Conservation (phyloP, 345 rosid genomes). For the Eutrema yunnanense region DNA sequence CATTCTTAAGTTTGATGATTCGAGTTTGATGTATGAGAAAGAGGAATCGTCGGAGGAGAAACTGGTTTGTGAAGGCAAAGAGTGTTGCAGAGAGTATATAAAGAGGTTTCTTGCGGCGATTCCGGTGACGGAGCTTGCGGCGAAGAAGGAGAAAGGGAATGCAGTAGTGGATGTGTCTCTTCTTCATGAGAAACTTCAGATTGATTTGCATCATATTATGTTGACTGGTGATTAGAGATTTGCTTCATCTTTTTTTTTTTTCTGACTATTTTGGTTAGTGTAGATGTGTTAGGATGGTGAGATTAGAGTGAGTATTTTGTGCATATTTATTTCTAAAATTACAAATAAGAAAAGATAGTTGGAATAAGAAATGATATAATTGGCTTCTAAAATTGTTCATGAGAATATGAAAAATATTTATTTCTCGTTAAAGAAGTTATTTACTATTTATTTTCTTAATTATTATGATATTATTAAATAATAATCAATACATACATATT, state of each 20-base stretch:
- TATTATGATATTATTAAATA: too few species aligned
- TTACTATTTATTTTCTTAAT: too few species aligned
- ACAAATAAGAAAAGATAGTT: too few species aligned
- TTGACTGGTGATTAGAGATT: neutral
- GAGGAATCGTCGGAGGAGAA: constrained; percentile 20
- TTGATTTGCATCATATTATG: constrained; percentile 47
- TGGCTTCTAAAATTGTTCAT: too few species aligned
- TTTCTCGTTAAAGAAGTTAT: too few species aligned
- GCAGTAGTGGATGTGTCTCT: constrained; percentile 27
- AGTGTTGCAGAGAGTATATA: constrained; percentile 56
- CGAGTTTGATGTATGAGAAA: constrained; percentile 33
- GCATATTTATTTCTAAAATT: too few species aligned
- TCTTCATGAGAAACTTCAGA: constrained; percentile 50
- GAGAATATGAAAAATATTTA: too few species aligned
- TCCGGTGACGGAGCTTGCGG: constrained; percentile 45
- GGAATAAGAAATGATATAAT: too few species aligned
- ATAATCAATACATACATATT: too few species aligned
- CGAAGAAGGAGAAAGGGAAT: constrained; percentile 39
- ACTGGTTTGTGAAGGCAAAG: constrained; percentile 44
- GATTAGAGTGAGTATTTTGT: constrained; percentile 2
- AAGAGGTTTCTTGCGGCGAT: constrained; percentile 64
- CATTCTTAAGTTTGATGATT: constrained; percentile 50
- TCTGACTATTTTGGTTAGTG: constrained; percentile 6
- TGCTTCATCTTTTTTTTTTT: neutral
- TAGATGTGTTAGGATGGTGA: neutral